Percentiles rank a stretch among this genome's conserved stretches.
phyloP scores from a whole-genome alignment of 2,329 filamentous ascomycete genomes.

The Venturiaceae sp. region DNA sequence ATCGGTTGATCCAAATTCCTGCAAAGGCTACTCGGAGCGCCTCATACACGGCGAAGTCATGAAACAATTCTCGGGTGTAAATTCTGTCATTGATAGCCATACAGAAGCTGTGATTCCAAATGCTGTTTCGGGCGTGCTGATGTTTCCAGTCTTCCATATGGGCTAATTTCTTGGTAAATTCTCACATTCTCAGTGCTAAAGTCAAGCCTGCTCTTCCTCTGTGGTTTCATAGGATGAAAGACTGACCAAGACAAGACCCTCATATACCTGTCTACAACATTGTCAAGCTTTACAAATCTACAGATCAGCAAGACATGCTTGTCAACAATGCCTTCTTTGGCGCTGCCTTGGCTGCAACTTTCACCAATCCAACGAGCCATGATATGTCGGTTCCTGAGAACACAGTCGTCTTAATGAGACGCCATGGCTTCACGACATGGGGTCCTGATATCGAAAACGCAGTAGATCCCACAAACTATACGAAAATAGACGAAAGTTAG shows the following conservation, averaged over 20 bases:
- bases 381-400: neutral
- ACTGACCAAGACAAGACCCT: slow-evolving; percentile 12
- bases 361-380: slow-evolving; percentile 11
- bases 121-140: slow-evolving; percentile 27
- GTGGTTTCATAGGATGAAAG: neutral
- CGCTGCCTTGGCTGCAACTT: slow-evolving; percentile 23
- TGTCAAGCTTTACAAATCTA: slow-evolving; percentile 15
- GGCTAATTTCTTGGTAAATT: slow-evolving; percentile 31
- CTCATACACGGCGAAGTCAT: slow-evolving; percentile 40
- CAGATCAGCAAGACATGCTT: slow-evolving; percentile 26
- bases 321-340: slow-evolving; percentile 26
- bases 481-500: neutral
- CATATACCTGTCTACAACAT: slow-evolving; percentile 25
- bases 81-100: slow-evolving; percentile 36
- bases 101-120: slow-evolving; percentile 33
- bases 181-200: neutral
- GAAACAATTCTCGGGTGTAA: slow-evolving; percentile 28
- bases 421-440: slow-evolving; percentile 4
- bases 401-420: slow-evolving; percentile 1
- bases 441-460: slow-evolving; percentile 1
- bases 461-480: neutral
- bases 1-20: slow-evolving; percentile 28
- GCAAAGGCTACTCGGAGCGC: slow-evolving; percentile 33
- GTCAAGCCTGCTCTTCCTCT: neutral
- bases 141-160: slow-evolving; percentile 34